phyloP scores from a whole-genome alignment of 2,329 filamentous ascomycete species.

The Teratosphaeriaceae sp. region DNA sequence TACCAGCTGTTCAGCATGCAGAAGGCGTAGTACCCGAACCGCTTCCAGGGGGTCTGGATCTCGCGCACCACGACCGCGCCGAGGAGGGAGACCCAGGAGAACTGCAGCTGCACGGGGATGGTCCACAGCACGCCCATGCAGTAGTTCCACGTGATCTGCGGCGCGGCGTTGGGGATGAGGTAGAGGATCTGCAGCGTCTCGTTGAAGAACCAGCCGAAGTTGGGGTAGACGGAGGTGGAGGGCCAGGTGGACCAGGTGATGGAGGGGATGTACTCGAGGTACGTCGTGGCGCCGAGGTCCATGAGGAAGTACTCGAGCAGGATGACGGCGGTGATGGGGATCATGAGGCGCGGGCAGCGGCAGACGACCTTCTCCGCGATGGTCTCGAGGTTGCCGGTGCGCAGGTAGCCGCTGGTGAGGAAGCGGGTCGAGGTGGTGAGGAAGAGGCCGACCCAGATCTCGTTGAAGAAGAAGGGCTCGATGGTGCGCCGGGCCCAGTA shows the following conservation, averaged over 20 bases:
- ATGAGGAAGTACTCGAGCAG: constrained; percentile 43
- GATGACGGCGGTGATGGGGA: constrained; percentile 37
- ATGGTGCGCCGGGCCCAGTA: constrained; percentile 38
- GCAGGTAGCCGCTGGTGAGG: constrained; percentile 35
- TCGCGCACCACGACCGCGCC: constrained; percentile 38
- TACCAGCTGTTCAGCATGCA: constrained; percentile 43
- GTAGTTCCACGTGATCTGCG: constrained; percentile 42
- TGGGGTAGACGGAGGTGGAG: constrained; percentile 33
- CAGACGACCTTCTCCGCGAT: constrained; percentile 40
- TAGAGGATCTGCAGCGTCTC: constrained; percentile 41
- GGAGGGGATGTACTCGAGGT: constrained; percentile 39
- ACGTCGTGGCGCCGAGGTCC: constrained; percentile 37
- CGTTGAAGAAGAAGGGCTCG: constrained; percentile 40
- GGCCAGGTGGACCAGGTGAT: constrained; percentile 45
- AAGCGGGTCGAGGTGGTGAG: constrained; percentile 44
- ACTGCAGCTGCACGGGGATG: constrained; percentile 43
- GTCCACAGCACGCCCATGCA: constrained; percentile 46
- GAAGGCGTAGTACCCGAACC: constrained; percentile 39
- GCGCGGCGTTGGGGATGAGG: constrained; percentile 42
- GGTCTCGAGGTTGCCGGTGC: constrained; percentile 35
- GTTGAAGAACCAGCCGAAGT: constrained; percentile 38
- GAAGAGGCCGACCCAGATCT: constrained; percentile 43
- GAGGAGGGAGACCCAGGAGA: constrained; percentile 38
- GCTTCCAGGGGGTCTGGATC: constrained; percentile 41
- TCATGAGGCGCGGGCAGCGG: constrained; percentile 39